Evolutionary conservation across 352 stramenopile species (phyloP).

Genomic region (Pseudoperonospora humuli): DNA sequence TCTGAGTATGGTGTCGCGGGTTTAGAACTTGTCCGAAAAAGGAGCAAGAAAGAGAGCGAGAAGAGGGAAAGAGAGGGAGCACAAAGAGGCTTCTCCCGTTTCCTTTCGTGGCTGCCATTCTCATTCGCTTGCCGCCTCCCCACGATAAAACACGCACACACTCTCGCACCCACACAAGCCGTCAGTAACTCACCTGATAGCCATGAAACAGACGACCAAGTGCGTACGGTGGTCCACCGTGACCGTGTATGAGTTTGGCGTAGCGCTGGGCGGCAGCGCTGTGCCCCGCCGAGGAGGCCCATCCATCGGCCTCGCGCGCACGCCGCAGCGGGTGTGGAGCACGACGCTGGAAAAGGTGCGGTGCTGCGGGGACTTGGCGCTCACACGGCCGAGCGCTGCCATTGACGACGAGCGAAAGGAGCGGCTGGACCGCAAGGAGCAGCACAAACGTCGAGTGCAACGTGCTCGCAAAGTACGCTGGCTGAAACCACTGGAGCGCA

Average conservation of each 20-base stretch:
- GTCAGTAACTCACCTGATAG: too few relatives aligned
- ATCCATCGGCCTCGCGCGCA: slow-evolving; percentile 40
- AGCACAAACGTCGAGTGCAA: slow-evolving; percentile 4
- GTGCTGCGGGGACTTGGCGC: slow-evolving; percentile 14
- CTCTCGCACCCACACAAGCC: too few relatives aligned
- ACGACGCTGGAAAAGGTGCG: slow-evolving; percentile 34
- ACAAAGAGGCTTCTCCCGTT: slow-evolving; percentile 1
- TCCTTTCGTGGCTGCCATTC: not conserved
- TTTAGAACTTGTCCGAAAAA: slow-evolving; percentile 10
- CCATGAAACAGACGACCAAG: slow-evolving; percentile 17
- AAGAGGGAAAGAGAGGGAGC: slow-evolving; percentile 10
- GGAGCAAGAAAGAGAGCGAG: slow-evolving; percentile 10
- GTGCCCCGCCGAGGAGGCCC: slow-evolving; percentile 41
- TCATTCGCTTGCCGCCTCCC: not conserved
- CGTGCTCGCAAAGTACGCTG: slow-evolving; percentile 29
- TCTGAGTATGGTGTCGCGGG: slow-evolving; percentile 14
- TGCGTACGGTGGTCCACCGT: slow-evolving; percentile 49
- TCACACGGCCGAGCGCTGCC: slow-evolving; percentile 5
- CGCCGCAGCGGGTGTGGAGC: slow-evolving; percentile 35
- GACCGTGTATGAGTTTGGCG: slow-evolving; percentile 60
- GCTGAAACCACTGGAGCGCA: slow-evolving; percentile 51
- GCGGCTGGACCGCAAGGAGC: slow-evolving; percentile 3
- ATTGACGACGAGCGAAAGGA: slow-evolving; percentile 9
- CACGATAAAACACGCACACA: not conserved
- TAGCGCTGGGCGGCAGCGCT: slow-evolving; percentile 41